These are phyloP conservation scores for Cadophora gregata DNA, from an alignment of 2,329 filamentous ascomycete genomes.

Conservation along the genomic window DNA sequence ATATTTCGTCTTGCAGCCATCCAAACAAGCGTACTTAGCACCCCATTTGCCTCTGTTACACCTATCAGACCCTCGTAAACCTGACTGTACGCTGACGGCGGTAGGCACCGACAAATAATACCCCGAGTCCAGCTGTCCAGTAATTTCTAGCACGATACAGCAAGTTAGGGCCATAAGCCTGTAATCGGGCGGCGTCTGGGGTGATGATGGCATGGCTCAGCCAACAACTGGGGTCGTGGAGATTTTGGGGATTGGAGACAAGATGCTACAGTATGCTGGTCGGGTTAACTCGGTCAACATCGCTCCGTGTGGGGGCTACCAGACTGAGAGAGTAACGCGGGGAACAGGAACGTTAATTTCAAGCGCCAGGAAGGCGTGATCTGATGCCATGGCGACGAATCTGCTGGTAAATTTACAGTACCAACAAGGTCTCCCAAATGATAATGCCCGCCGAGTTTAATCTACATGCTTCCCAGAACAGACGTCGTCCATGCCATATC, in stretches of 20 bases:
- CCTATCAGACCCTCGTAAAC: slow-evolving; percentile 9
- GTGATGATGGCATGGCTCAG: neutral
- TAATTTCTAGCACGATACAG: neutral
- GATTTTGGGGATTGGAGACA: neutral
- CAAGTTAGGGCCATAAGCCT: too few species aligned
- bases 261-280: neutral
- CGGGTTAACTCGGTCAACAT: slow-evolving; percentile 1
- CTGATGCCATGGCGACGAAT: neutral
- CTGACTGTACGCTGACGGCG: neutral
- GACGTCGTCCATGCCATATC: neutral
- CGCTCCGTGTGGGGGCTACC: neutral
- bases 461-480: neutral
- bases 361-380: neutral
- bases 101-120: neutral
- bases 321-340: neutral
- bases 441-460: neutral
- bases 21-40: slow-evolving; percentile 3
- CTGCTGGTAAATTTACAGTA: too few species aligned
- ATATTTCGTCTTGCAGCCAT: neutral
- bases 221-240: slow-evolving; percentile 10
- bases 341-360: neutral
- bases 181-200: slow-evolving; percentile 8
- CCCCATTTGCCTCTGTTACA: neutral
- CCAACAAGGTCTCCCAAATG: neutral
- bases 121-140: neutral